Evolutionary conservation across 2,329 filamentous ascomycete genomes (phyloP).

Genomic region (Phoma herbarum): DNA sequence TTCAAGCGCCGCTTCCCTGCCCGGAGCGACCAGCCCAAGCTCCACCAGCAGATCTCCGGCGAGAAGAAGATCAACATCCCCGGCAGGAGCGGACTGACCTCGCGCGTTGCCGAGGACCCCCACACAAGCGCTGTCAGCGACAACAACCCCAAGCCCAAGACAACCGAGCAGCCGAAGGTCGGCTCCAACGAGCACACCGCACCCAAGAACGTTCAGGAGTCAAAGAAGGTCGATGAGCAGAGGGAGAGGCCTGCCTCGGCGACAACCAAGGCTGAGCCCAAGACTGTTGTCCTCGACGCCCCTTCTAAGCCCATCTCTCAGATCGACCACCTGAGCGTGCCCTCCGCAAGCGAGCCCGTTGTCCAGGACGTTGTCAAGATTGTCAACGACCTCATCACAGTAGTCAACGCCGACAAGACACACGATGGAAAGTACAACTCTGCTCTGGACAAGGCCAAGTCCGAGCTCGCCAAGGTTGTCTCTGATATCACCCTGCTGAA

Average conservation of each 20-base stretch:
- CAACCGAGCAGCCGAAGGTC: slow-evolving; percentile 36
- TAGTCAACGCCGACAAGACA: slow-evolving; percentile 86
- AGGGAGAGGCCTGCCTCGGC: slow-evolving; percentile 40
- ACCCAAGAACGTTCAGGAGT: slow-evolving; percentile 39
- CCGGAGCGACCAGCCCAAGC: slow-evolving; percentile 52
- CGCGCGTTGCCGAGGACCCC: slow-evolving; percentile 74
- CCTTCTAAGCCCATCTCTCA: slow-evolving; percentile 55
- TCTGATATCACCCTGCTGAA: slow-evolving; percentile 79
- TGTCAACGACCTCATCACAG: slow-evolving; percentile 93
- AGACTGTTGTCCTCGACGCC: slow-evolving; percentile 20
- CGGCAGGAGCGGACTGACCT: slow-evolving; percentile 84
- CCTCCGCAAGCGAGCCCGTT: slow-evolving; percentile 81
- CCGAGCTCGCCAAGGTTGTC: slow-evolving; percentile 79
- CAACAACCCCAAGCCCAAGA: slow-evolving; percentile 45
- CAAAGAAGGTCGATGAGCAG: slow-evolving; percentile 41
- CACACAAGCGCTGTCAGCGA: slow-evolving; percentile 69
- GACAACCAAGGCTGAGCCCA: slow-evolving; percentile 28
- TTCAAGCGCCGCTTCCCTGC: slow-evolving; percentile 83
- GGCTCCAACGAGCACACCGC: slow-evolving; percentile 28
- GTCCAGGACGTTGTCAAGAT: slow-evolving; percentile 95
- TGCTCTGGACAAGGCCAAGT: slow-evolving; percentile 85
- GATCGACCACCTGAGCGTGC: slow-evolving; percentile 80
- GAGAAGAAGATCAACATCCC: slow-evolving; percentile 83
- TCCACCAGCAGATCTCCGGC: slow-evolving; percentile 59
- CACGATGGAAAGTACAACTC: slow-evolving; percentile 75